These are phyloP conservation scores for Martiniozyma abietophila DNA, from an alignment of 805 yeast species.

Conservation along the genomic window DNA sequence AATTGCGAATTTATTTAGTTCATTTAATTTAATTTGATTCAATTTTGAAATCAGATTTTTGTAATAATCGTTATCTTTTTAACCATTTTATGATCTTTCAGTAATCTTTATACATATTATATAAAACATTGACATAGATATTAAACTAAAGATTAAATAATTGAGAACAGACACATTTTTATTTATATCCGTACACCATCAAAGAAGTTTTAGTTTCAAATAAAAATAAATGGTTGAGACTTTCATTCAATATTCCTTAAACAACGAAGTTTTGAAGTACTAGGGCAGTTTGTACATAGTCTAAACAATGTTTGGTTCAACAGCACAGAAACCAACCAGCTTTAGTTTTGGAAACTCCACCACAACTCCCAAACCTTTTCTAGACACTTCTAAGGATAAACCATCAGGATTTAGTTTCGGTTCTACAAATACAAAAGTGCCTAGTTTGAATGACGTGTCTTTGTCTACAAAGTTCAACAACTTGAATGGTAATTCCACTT, in stretches of 20 bases:
- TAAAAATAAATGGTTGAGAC: neutral
- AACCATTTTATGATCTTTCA: too few species aligned
- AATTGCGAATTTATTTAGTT: neutral
- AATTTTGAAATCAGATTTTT: neutral
- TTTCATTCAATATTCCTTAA: neutral
- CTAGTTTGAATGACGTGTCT: slow-evolving; percentile 11
- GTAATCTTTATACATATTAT: too few species aligned
- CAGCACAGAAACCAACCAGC: slow-evolving; percentile 16
- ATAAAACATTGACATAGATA: too few species aligned
- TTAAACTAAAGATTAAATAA: too few species aligned
- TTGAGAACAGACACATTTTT: neutral
- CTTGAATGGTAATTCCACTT: too few species aligned
- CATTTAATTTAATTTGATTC: neutral
- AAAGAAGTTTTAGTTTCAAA: neutral
- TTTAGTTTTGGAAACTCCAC: slow-evolving; percentile 18
- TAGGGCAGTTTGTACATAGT: neutral
- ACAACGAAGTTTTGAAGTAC: neutral
- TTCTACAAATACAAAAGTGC: slow-evolving; percentile 19
- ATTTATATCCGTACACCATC: neutral
- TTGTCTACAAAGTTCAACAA: slow-evolving; percentile 6
- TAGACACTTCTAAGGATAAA: slow-evolving; percentile 1
- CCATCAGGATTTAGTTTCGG: slow-evolving; percentile 19
- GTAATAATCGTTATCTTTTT: too few species aligned
- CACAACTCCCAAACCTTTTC: neutral
- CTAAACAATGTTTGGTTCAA: slow-evolving; percentile 19